A percentile compares a stretch with the other conserved stretches of the same genome.
Evolutionary conservation across 768 basidiomycete genomes (phyloP).

Genomic region (Leccinum sublutescens): DNA sequence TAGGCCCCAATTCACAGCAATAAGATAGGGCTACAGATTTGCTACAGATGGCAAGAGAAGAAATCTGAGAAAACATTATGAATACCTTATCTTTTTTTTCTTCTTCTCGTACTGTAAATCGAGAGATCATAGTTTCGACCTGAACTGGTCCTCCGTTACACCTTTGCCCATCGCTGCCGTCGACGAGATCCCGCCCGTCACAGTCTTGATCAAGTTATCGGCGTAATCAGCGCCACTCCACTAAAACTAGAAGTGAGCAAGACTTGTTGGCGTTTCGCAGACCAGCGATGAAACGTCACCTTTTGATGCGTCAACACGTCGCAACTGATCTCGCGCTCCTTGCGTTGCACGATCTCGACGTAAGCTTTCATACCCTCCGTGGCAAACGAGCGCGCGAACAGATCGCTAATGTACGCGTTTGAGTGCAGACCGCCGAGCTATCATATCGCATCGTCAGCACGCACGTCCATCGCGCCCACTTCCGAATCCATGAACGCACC

Average conservation of each 20-base stretch:
- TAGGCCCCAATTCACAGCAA: background rate
- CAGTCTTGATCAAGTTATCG: conserved; percentile 89
- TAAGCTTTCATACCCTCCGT: conserved; percentile 99
- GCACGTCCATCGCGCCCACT: conserved; percentile 1
- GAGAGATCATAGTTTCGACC: conserved; percentile 40
- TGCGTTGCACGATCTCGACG: conserved; percentile 89
- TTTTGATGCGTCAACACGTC: conserved; percentile 98
- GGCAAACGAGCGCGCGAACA: conserved; percentile 85
- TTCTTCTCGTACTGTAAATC: background rate
- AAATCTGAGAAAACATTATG: background rate
- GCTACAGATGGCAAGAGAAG: conserved; percentile 4
- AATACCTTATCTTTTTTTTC: background rate
- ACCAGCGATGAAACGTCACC: conserved; percentile 42
- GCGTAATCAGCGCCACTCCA: conserved; percentile 96
- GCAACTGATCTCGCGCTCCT: conserved; percentile 89
- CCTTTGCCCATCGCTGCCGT: conserved; percentile 99
- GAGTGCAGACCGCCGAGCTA: conserved; percentile 96
- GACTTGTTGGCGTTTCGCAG: background rate
- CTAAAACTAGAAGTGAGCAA: conserved; percentile 40
- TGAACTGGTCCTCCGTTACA: conserved; percentile 89
- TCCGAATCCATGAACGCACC: conserved; percentile 43
- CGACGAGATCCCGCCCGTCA: conserved; percentile 95
- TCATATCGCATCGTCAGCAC: too few relatives aligned
- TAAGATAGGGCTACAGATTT: background rate
- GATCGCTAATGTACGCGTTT: conserved; percentile 94